These are phyloP conservation scores for Suillus sp. DNA, from an alignment of 768 basidiomycete genomes.

Conservation along the genomic window DNA sequence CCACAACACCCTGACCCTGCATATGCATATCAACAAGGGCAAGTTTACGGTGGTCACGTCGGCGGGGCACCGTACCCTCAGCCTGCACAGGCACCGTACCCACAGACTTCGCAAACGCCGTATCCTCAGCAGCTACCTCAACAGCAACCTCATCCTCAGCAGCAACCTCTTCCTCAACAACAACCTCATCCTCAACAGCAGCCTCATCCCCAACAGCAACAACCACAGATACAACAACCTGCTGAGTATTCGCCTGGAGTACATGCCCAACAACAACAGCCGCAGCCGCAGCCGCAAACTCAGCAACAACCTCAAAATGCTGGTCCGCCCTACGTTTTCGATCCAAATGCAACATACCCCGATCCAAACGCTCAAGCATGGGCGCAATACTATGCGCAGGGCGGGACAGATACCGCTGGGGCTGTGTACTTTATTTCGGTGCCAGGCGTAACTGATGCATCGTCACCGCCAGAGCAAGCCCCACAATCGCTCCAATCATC, in stretches of 20 bases:
- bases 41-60: conserved; percentile 24
- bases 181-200: conserved; percentile 44
- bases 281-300: conserved; percentile 19
- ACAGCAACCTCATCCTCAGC: conserved; percentile 41
- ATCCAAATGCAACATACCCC: conserved; percentile 66
- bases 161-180: conserved; percentile 33
- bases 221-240: conserved; percentile 32
- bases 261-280: conserved; percentile 25
- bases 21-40: conserved; percentile 29
- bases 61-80: conserved; percentile 5
- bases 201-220: conserved; percentile 33
- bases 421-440: conserved; percentile 81
- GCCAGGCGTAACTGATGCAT: conserved; percentile 65
- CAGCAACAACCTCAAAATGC: conserved; percentile 25
- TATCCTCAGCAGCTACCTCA: conserved; percentile 37
- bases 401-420: conserved; percentile 73
- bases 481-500: conserved; percentile 12
- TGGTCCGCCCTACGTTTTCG: conserved; percentile 56
- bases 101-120: conserved; percentile 33
- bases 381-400: conserved; percentile 84
- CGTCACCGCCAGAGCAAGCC: conserved; percentile 20
- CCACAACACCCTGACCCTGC: conserved; percentile 29
- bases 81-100: conserved; percentile 22
- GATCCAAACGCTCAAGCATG: conserved; percentile 85
- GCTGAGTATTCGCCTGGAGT: neutral